Percentiles rank a stretch among this genome's conserved stretches.
phyloP scores from a whole-genome alignment of 768 basidiomycete species.

The Leccinum fibrillosum region DNA sequence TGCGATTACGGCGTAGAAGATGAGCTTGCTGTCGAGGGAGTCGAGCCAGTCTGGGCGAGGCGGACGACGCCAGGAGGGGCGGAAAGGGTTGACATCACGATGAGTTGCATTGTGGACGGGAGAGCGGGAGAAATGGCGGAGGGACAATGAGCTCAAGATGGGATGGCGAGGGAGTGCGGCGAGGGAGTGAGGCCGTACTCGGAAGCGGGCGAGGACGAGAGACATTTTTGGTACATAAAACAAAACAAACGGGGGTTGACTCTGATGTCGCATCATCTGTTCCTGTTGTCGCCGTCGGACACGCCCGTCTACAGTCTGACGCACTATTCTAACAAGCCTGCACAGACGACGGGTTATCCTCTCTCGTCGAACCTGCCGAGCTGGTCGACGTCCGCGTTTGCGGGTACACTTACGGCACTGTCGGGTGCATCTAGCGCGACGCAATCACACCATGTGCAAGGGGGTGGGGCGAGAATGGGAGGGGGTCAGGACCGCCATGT shows the following conservation, averaged over 20 bases:
- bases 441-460: conserved; percentile 56
- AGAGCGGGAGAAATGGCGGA: conserved; percentile 16
- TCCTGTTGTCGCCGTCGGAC: conserved; percentile 81
- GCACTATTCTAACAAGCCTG: conserved; percentile 77
- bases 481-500: conserved; percentile 89
- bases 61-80: conserved; percentile 28
- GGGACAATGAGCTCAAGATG: background rate
- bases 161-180: background rate
- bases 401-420: conserved; percentile 81
- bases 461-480: conserved; percentile 66
- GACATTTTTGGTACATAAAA: background rate
- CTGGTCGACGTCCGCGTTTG: conserved; percentile 91
- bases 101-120: conserved; percentile 22
- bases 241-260: conserved; percentile 10
- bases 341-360: conserved; percentile 55
- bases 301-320: conserved; percentile 82
- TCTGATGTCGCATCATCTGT: conserved; percentile 82
- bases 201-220: conserved; percentile 2
- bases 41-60: conserved; percentile 40
- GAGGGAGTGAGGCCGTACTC: conserved; percentile 8
- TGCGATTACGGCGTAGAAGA: conserved; percentile 64
- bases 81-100: conserved; percentile 9
- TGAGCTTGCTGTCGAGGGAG: conserved; percentile 45
- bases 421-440: conserved; percentile 80
- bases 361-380: conserved; percentile 80